Conservation (phyloP, 2,329 filamentous ascomycete genomes). For the Botryotinia globosa region DNA sequence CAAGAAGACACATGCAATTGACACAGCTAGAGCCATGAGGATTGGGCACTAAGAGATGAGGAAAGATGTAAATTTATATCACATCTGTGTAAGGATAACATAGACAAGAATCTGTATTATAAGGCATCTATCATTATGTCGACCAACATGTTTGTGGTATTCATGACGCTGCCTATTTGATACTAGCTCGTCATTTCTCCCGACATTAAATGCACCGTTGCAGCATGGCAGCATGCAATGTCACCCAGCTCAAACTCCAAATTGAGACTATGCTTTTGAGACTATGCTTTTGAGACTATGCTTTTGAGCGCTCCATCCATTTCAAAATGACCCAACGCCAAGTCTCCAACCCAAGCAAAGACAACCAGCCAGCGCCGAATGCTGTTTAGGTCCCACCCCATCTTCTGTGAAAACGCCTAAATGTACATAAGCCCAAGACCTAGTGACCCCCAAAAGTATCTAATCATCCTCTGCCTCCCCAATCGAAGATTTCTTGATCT, state of each 20-base stretch:
- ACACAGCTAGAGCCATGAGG: not conserved
- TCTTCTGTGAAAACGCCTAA: not conserved
- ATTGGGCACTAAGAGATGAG: not conserved
- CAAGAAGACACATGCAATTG: not conserved
- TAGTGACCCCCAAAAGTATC: not conserved
- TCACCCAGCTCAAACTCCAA: not conserved
- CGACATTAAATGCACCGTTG: not conserved
- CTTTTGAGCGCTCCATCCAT: not conserved
- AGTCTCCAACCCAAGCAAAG: not conserved
- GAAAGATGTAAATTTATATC: not conserved
- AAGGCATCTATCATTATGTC: conserved; percentile 2
- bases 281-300: not conserved
- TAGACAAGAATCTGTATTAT: conserved; percentile 13
- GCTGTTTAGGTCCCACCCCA: not conserved
- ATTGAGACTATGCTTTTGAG: not conserved
- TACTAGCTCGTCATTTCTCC: not conserved
- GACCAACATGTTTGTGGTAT: not conserved
- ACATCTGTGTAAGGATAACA: conserved; percentile 3
- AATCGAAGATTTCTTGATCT: conserved; percentile 49
- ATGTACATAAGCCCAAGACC: not conserved
- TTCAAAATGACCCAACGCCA: not conserved
- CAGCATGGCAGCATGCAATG: not conserved
- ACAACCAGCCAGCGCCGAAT: not conserved
- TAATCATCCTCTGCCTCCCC: conserved; percentile 36
- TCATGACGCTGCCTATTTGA: not conserved